Evolutionary conservation across 495 filamentous ascomycete species (phyloP), one percentile per base, ranked within the genome.

Genomic region (Stereocaulon alpinum): DNA sequence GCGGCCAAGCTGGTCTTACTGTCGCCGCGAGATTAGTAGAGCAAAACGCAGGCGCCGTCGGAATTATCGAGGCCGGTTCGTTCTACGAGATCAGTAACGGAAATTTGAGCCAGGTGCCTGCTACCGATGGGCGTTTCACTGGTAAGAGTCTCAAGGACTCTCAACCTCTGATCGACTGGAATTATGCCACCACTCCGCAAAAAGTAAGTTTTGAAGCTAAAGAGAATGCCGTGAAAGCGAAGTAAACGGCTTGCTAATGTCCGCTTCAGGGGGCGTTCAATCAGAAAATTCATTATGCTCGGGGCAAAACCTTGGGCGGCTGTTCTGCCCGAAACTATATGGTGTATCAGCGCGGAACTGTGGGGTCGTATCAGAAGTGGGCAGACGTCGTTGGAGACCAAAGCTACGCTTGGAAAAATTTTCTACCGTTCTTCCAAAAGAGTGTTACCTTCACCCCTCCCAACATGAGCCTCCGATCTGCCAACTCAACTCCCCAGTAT

Each of bases 41-140:
- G 58, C 42, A 68, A n/a, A 29, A 55, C 0, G 65, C 58, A 11
- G 53, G 61, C 24, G 59, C 51, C 1, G 74, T 80, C 2, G 77
- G 72, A 0, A 64, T 84, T 10, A 66, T 85, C n/a, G 82, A 85
- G 67, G 81, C 82, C 0, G 82, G 82, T 3, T 70, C 71, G 0
- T 70, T 75, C 50, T 84, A 83, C 54, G 74, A 85, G 63, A 41
- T 71, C 4, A 67, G 72, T 63, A 66, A 72, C 61, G 63, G 77
- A 48, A 69, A 80, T 55, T 64, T 55, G 10, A 71, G 61, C 58
- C 61, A 68, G 34, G 65, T 82, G 11, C 78, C 77, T 5, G 61
- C 40, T 6, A 67, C 63, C 29, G 63, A 52, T 20, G 42, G 63
- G 14, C 42, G 2, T 14, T 69, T 49, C 27, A 58, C 50, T 9